A percentile compares a stretch with the other conserved stretches of the same genome.
Conservation (phyloP, 306 rosid species). For the Cotoneaster glaucophyllus region DNA sequence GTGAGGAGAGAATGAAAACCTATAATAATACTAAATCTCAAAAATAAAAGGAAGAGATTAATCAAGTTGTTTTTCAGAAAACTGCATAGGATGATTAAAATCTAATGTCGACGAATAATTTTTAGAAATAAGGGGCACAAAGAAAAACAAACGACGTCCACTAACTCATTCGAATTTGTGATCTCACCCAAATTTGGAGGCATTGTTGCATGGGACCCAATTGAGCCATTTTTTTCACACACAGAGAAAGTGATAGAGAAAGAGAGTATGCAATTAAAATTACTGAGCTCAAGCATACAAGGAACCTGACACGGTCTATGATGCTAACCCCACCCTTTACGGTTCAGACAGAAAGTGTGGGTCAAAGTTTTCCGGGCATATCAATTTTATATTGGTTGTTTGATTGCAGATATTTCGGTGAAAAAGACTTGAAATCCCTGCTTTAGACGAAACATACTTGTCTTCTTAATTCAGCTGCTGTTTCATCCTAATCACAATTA, state of each 20-base stretch:
- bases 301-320: constrained; percentile 58
- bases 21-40: background rate
- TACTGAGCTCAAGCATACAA: constrained; percentile 27
- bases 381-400: constrained; percentile 30
- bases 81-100: background rate
- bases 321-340: constrained; percentile 41
- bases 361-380: constrained; percentile 43
- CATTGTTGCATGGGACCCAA: constrained; percentile 49
- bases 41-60: background rate
- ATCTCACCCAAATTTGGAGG: constrained; percentile 50
- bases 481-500: background rate
- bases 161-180: constrained; percentile 60
- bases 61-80: background rate
- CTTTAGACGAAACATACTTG: background rate
- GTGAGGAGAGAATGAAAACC: background rate
- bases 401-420: constrained; percentile 66
- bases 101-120: background rate
- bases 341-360: constrained; percentile 41
- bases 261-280: constrained; percentile 3
- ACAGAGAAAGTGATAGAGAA: background rate
- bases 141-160: constrained; percentile 35
- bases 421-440: constrained; percentile 41
- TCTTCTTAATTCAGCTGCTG: background rate
- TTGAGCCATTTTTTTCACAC: constrained; percentile 14
- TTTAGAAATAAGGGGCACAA: background rate